Evolutionary conservation across 306 rosid genomes (phyloP).

Genomic region (Castanea mollissima): DNA sequence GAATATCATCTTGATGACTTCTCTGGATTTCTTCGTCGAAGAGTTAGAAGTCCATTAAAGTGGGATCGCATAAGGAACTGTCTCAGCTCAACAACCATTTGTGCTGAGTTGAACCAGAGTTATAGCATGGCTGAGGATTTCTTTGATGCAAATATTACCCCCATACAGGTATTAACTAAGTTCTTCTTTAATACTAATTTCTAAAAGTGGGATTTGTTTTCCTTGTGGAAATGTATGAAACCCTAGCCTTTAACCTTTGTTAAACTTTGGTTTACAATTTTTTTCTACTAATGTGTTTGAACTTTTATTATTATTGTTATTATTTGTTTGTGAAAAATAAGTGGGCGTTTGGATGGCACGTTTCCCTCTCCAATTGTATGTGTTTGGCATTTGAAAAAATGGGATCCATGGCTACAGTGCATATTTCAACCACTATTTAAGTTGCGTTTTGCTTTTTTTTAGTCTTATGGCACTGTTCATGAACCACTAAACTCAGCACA

Average conservation of each 20-base stretch:
- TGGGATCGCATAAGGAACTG: slow-evolving; percentile 76
- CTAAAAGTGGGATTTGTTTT: not conserved
- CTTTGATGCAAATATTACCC: slow-evolving; percentile 61
- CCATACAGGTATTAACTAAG: slow-evolving; percentile 61
- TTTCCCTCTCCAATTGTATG: too few relatives aligned
- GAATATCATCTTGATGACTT: slow-evolving; percentile 79
- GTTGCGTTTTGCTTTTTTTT: too few relatives aligned
- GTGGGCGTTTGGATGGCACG: too few relatives aligned
- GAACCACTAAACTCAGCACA: too few relatives aligned
- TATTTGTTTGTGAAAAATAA: too few relatives aligned
- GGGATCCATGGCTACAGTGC: too few relatives aligned
- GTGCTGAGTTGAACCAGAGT: slow-evolving; percentile 76
- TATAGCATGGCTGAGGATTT: slow-evolving; percentile 79
- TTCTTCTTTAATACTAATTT: not conserved
- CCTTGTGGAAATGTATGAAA: not conserved
- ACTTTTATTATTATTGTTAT: too few relatives aligned
- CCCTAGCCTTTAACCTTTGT: not conserved
- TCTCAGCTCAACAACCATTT: slow-evolving; percentile 56
- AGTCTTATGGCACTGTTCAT: too few relatives aligned
- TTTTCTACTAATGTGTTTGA: too few relatives aligned
- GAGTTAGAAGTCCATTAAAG: slow-evolving; percentile 63
- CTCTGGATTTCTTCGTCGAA: slow-evolving; percentile 62
- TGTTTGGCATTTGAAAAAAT: too few relatives aligned
- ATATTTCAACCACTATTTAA: too few relatives aligned
- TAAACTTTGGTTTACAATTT: too few relatives aligned